Conservation (phyloP, 2,329 filamentous ascomycete species). For the Juglanconis oblonga region DNA sequence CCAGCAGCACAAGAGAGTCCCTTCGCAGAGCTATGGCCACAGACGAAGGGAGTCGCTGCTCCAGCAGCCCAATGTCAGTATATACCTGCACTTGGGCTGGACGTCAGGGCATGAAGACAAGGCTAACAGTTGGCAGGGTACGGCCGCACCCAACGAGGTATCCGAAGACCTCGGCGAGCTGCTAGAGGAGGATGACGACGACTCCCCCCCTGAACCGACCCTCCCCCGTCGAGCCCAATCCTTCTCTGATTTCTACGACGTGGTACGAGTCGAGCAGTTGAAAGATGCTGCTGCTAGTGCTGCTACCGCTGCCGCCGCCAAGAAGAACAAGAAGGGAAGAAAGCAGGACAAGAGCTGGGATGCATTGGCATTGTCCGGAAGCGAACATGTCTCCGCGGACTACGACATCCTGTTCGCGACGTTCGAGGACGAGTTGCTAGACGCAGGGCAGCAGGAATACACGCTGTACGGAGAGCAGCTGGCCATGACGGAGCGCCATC, state of each 20-base stretch:
- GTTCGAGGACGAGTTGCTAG: conserved; percentile 66
- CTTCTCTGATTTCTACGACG: conserved; percentile 74
- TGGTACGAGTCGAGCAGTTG: conserved; percentile 51
- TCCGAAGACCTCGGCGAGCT: conserved; percentile 56
- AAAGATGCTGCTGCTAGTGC: conserved; percentile 49
- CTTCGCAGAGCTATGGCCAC: conserved; percentile 50
- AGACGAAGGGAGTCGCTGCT: conserved; percentile 63
- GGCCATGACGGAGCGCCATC: conserved; percentile 73
- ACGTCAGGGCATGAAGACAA: conserved; percentile 1
- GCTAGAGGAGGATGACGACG: conserved; percentile 54
- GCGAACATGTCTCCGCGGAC: conserved; percentile 24
- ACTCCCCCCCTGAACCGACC: conserved; percentile 64
- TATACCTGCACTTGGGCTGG: conserved; percentile 11
- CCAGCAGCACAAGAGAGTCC: conserved; percentile 44
- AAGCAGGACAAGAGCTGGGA: conserved; percentile 45
- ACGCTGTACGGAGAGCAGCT: conserved; percentile 81
- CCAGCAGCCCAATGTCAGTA: conserved; percentile 60
- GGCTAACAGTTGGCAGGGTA: conserved; percentile 41
- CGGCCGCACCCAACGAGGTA: conserved; percentile 47
- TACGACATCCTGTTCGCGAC: conserved; percentile 44
- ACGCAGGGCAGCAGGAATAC: conserved; percentile 83
- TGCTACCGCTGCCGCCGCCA: no score
- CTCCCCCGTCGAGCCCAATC: conserved; percentile 67
- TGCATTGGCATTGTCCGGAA: conserved; percentile 43
- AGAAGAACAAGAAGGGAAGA: conserved; percentile 37